Evolutionary conservation across 202 grass and related monocot genomes (phyloP).

Genomic region (Digitaria exilis): DNA sequence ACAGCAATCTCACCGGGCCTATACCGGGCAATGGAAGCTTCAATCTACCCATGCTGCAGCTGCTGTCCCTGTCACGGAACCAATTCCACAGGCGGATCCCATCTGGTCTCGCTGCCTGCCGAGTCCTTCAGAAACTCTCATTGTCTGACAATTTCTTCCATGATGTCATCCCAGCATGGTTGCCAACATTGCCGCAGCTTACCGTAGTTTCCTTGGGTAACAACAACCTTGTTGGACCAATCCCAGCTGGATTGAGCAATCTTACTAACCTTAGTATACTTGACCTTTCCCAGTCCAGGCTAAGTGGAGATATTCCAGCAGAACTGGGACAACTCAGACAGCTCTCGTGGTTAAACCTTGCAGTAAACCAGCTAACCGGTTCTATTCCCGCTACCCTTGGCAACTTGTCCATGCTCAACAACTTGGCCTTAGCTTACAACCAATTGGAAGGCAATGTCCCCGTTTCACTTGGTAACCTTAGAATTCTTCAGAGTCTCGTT

Average conservation of each 20-base stretch:
- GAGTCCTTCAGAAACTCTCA: neutral
- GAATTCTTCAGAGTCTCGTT: neutral
- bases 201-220: neutral
- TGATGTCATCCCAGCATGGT: neutral
- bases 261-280: neutral
- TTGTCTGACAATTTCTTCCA: neutral
- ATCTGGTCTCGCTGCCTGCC: neutral
- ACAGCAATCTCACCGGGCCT: neutral
- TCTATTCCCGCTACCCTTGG: slow-evolving; percentile 26
- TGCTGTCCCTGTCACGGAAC: too few species aligned
- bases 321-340: slow-evolving; percentile 34
- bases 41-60: too few species aligned
- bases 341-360: slow-evolving; percentile 35
- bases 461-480: slow-evolving; percentile 14
- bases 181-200: neutral
- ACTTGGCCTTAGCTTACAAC: slow-evolving; percentile 28
- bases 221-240: neutral
- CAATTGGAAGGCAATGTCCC: slow-evolving; percentile 44
- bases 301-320: neutral
- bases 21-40: too few species aligned
- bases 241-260: neutral
- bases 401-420: slow-evolving; percentile 30
- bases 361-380: slow-evolving; percentile 17
- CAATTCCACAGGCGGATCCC: too few species aligned
- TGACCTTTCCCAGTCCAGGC: neutral